Base-by-base conservation (phyloP, 306 rosid genomes). In the Sindora glabra region DNA sequence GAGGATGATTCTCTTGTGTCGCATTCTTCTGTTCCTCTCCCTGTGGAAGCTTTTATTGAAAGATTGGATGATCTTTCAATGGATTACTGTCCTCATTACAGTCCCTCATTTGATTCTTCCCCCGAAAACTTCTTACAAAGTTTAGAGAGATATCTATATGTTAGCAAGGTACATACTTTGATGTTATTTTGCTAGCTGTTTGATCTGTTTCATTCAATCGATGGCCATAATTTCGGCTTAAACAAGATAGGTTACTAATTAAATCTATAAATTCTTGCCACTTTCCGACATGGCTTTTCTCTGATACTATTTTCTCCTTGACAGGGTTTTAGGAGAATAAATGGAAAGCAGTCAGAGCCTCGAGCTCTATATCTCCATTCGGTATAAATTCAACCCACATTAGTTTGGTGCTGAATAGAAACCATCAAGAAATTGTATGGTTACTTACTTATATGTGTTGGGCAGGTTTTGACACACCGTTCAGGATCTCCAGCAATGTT, bases 1-100 rank as follows among this genome's bases (percentile, higher is more conserved):
- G 98, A 92, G 78, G 98, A 92, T 81, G 98, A 88, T 79, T 92
- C 96, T 29, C 80, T 92, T 2, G 83, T 88, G 40, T 92, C 96
- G 14, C 96, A 92, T 82, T 92, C 98, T 0, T 92, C 96, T 0
- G 98, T 92, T 70, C 95, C 95, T 6, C 95, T 88, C 54, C 96
- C 98, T 0, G 89, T 88, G 3, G 95, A 91, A 76, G 92, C 87
- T 70, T 91, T 85, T 57, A 24, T 85, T 22, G 61, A 49, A 8
- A 81, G 95, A 68, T 48, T 91, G 74, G 95, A 75, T 64, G 95
- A 86, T 72, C 95, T 92, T 53, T 88, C 90, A 3, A 80, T 88
- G 88, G 90, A 75, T 34, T 92, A 79, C 58, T 88, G 89, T 59
- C 81, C 95, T 72, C 83, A 80, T 45, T 74, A 86, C 75, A 80